Evolutionary conservation across 495 filamentous ascomycete species (phyloP).

Genomic region (Lasiosphaeria ovina): DNA sequence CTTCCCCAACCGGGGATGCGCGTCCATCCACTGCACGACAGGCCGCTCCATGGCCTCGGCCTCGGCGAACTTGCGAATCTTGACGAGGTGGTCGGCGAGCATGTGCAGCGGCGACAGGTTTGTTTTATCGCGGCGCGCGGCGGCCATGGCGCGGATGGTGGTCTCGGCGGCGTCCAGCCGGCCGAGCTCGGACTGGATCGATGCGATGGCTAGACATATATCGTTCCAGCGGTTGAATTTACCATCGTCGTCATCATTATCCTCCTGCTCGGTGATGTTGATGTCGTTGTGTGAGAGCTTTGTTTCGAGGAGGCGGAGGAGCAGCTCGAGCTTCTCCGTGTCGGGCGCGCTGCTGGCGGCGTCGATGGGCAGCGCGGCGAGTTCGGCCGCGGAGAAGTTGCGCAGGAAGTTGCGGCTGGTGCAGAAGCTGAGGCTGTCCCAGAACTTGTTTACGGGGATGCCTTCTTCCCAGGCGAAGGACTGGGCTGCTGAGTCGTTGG

Average conservation of each 20-base stretch:
- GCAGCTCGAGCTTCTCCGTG: constrained; percentile 7
- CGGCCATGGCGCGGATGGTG: too few species aligned
- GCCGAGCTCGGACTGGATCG: too few species aligned
- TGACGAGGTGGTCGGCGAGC: constrained; percentile 3
- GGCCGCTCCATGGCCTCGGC: constrained; percentile 8
- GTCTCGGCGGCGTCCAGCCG: too few species aligned
- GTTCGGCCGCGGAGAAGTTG: constrained; percentile 12
- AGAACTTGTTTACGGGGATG: constrained; percentile 14
- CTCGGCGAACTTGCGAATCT: constrained; percentile 2
- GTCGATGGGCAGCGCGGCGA: constrained; percentile 14
- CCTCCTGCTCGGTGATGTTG: too few species aligned
- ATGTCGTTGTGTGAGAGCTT: too few species aligned
- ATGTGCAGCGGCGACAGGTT: constrained; percentile 7
- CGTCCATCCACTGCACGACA: constrained; percentile 6
- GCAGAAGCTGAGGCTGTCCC: constrained; percentile 10
- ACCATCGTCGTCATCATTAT: too few species aligned
- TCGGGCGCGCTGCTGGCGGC: constrained; percentile 9
- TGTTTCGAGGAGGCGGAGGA: constrained; percentile 8
- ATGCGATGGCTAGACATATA: too few species aligned
- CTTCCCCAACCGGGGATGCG: neutral
- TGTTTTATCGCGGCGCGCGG: neutral
- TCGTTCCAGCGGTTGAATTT: too few species aligned
- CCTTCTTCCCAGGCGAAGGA: constrained; percentile 13
- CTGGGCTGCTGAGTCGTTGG: constrained; percentile 4
- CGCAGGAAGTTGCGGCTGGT: constrained; percentile 16